phyloP scores from a whole-genome alignment of 139 green algal species.

The Chlamydomonas schloesseri region DNA sequence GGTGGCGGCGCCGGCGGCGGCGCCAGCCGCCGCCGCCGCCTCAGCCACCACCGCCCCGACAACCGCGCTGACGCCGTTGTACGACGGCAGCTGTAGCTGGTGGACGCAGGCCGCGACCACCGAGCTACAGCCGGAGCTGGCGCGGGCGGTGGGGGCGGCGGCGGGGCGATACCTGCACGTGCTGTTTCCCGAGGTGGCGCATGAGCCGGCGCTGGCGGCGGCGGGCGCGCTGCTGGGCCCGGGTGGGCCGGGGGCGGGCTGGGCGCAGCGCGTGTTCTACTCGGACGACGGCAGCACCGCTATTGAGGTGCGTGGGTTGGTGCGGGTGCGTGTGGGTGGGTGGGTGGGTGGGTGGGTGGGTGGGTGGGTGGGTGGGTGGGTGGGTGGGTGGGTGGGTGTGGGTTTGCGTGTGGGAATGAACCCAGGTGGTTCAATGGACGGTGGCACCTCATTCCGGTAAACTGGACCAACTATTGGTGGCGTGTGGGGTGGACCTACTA shows the following conservation, averaged over 20 bases:
- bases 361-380: no score
- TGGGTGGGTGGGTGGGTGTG: no score
- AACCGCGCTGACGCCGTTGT: slow-evolving; percentile 62
- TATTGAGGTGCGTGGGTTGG: slow-evolving; percentile 69
- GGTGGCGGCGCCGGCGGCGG: slow-evolving; percentile 31
- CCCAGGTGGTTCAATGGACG: no score
- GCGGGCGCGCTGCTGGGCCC: slow-evolving; percentile 66
- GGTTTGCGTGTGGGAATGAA: no score
- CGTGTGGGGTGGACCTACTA: no score
- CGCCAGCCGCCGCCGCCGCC: not conserved
- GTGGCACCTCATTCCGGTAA: no score
- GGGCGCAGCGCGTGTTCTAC: slow-evolving; percentile 87
- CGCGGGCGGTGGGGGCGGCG: slow-evolving; percentile 72
- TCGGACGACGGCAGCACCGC: slow-evolving; percentile 94
- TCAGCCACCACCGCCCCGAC: no score
- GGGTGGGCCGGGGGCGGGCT: slow-evolving; percentile 69
- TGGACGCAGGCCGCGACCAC: slow-evolving; percentile 89
- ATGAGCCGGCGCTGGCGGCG: slow-evolving; percentile 76
- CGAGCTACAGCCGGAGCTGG: slow-evolving; percentile 76
- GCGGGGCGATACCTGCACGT: slow-evolving; percentile 94
- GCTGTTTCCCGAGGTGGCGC: slow-evolving; percentile 91
- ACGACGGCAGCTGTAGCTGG: slow-evolving; percentile 95
- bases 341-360: no score
- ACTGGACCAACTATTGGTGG: no score
- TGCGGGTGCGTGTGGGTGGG: no score